phyloP scores from a whole-genome alignment of 805 yeast genomes.

The Helenozyma rhizophorensis region DNA sequence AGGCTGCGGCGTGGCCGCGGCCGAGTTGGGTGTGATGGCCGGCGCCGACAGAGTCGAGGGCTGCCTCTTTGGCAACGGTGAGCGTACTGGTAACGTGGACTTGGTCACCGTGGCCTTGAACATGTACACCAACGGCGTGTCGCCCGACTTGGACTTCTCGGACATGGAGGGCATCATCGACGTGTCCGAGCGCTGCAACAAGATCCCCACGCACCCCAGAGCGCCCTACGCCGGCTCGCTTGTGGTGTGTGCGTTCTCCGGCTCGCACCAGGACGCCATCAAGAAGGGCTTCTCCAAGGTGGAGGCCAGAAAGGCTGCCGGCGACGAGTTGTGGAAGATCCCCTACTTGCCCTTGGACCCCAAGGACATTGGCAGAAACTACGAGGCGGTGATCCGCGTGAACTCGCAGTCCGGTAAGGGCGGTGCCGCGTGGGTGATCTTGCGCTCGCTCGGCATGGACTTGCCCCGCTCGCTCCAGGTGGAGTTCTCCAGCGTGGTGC shows the following conservation, averaged over 20 bases:
- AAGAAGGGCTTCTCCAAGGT: constrained; percentile 60
- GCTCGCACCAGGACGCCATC: constrained; percentile 69
- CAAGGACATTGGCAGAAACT: constrained; percentile 72
- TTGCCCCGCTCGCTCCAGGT: constrained; percentile 71
- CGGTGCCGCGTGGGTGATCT: constrained; percentile 80
- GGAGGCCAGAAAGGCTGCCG: constrained; percentile 48
- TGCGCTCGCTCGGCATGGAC: constrained; percentile 67
- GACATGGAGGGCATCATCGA: constrained; percentile 64
- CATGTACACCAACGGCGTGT: constrained; percentile 73
- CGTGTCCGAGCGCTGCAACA: constrained; percentile 71
- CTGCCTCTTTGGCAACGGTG: constrained; percentile 79
- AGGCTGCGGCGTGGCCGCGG: constrained; percentile 82
- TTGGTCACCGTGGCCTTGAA: constrained; percentile 70
- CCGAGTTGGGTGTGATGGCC: constrained; percentile 73
- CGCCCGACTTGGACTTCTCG: constrained; percentile 68
- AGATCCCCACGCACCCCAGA: constrained; percentile 67
- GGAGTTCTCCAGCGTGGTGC: constrained; percentile 62
- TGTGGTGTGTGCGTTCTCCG: constrained; percentile 75
- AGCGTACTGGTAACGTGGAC: constrained; percentile 82
- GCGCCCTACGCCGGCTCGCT: constrained; percentile 80
- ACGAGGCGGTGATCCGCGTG: constrained; percentile 79
- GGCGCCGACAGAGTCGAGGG: constrained; percentile 87
- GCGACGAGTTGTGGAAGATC: constrained; percentile 50
- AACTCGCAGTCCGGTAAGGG: constrained; percentile 88
- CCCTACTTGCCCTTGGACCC: constrained; percentile 83